These are phyloP conservation scores for Gossypium herbaceum DNA, from an alignment of 345 rosid species.

Conservation along the genomic window DNA sequence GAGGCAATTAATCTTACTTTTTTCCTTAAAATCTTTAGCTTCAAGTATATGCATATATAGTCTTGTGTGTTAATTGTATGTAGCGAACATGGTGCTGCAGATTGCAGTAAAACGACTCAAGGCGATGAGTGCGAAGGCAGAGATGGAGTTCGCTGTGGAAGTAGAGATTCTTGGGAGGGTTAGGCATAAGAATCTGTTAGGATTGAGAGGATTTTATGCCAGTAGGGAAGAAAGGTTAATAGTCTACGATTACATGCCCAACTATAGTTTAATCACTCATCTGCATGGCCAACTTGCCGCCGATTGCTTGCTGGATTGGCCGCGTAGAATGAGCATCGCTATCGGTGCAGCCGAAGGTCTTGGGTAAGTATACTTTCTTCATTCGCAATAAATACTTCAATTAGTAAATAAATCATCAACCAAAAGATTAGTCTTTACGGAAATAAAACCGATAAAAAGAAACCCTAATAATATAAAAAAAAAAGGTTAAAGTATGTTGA, in stretches of 20 bases:
- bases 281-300: constrained; percentile 59
- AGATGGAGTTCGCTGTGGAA: constrained; percentile 71
- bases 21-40: not conserved
- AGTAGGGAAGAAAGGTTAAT: constrained; percentile 65
- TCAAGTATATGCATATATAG: not conserved
- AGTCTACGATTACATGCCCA: constrained; percentile 69
- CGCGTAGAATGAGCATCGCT: constrained; percentile 42
- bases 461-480: no score
- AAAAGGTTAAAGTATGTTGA: no score
- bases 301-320: constrained; percentile 60
- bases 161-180: constrained; percentile 75
- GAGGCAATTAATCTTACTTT: constrained; percentile 37
- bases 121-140: constrained; percentile 60
- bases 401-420: not conserved
- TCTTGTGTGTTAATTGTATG: not conserved
- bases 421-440: no score
- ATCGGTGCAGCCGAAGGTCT: constrained; percentile 67
- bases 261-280: constrained; percentile 59
- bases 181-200: constrained; percentile 56
- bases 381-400: not conserved
- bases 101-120: constrained; percentile 68
- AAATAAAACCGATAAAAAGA: no score
- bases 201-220: constrained; percentile 62
- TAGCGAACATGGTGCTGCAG: constrained; percentile 23
- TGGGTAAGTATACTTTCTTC: constrained; percentile 35